Base-by-base conservation (phyloP, 2,329 filamentous ascomycete genomes). In the Penicillium sp. region DNA sequence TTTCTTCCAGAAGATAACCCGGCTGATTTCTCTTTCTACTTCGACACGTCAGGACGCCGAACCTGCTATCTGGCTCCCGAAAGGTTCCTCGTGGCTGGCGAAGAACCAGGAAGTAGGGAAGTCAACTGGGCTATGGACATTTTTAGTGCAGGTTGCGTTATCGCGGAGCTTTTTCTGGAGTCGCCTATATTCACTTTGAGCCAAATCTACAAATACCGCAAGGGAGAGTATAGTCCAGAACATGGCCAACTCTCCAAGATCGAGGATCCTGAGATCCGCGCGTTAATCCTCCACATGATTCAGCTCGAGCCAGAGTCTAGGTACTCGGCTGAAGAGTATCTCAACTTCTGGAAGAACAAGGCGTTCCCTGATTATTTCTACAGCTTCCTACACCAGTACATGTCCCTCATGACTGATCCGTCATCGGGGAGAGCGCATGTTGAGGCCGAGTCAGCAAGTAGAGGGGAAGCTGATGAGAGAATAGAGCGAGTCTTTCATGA, bases 321-420 rank as follows among this genome's bases (percentile, higher is more conserved):
- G 57, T 95, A 95, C 67, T 89, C 88, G 17, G 91, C 93, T 2
- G 89, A 96, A 50, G 88, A 97, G 62, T 97, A 96, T 58, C 75
- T 98, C 9, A 85, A 89, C 21, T 91, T 95, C 61, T 97, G 88
- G 82, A 87, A 88, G 61, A 81, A 81, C 41, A 96, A 91, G 64
- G 88, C 91, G 3, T 98, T 98, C 56, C 94, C 93, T 0, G 82
- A 87, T 51, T 98, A 98, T 69, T 98, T 98, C 63, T 97, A 96
- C 75, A 94, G 82, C 64, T 97, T 98, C 64, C 76, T 98, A 28
- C 93, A 98, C 65, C 90, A 96, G 62, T 95, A 98, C 65, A 96
- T 98, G 88, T 87, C 88, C 58, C 79, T 95, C 48, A 87, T 98
- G 54, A 97, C 93, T 4, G 89, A 97, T 65, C 86, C 90, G 0